Percentiles rank a stretch among this genome's conserved stretches.
Conservation (phyloP, 148 eudicot species). For the Polygonum aviculare region DNA sequence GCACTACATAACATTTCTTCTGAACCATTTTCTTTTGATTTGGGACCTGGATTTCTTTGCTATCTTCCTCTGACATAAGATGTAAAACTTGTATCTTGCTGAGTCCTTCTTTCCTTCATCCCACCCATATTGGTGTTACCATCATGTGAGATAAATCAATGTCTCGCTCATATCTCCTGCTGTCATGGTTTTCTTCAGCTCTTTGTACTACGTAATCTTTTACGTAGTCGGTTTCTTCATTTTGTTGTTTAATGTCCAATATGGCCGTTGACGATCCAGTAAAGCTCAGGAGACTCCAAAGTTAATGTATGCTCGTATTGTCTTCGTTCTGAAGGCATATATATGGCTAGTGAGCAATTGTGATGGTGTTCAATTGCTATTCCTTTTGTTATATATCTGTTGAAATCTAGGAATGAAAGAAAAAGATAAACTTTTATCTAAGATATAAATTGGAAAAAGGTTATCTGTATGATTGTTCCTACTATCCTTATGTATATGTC, state of each 20-base stretch:
- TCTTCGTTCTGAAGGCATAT: neutral
- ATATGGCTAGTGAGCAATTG: neutral
- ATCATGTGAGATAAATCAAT: too few species aligned
- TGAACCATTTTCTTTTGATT: constrained; percentile 5
- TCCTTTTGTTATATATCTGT: neutral
- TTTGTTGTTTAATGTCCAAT: neutral
- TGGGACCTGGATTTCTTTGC: neutral
- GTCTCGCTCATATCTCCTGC: neutral
- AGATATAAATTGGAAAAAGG: neutral
- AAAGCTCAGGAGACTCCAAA: neutral
- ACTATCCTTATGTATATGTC: neutral
- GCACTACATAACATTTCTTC: neutral
- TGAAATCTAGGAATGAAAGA: neutral
- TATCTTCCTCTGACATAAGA: neutral
- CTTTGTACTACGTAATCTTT: neutral
- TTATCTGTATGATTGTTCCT: neutral
- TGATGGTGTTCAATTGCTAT: neutral
- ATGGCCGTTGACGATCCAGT: neutral
- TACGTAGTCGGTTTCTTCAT: neutral
- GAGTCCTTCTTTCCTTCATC: neutral
- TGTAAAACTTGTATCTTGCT: neutral
- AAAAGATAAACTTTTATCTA: neutral
- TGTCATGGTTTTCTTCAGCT: neutral
- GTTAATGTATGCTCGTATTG: neutral
- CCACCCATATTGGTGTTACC: neutral